Evolutionary conservation across 1,284 basidiomycete species (phyloP).

Genomic region (Moniliophthora roreri): DNA sequence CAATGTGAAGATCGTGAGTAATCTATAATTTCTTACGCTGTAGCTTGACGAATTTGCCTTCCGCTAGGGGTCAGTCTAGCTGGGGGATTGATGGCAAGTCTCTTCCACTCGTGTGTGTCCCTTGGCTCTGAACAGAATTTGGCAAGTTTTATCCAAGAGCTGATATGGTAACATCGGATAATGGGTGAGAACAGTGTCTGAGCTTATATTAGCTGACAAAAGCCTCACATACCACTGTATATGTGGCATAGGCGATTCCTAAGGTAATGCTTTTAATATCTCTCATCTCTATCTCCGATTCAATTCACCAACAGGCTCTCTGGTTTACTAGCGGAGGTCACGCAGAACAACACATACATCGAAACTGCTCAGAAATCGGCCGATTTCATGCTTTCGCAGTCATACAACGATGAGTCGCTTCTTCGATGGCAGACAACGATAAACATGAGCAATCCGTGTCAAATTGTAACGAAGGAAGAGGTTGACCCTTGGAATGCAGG

Average conservation of each 20-base stretch:
- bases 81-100: no score
- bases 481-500: conserved; percentile 8
- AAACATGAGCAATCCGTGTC: neutral
- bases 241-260: no score
- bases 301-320: conserved; percentile 2
- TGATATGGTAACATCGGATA: neutral
- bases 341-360: conserved; percentile 2
- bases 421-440: no score
- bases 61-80: neutral
- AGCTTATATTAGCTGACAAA: neutral
- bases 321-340: conserved; percentile 8
- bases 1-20: no score
- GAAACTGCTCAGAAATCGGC: conserved; percentile 3
- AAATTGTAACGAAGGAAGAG: no score
- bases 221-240: no score
- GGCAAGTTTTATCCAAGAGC: neutral
- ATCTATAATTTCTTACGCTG: no score
- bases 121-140: no score
- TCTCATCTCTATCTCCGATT: neutral
- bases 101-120: no score
- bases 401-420: neutral
- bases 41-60: no score
- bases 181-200: neutral
- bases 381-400: conserved; percentile 4
- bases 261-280: no score